Evolutionary conservation across 495 filamentous ascomycete genomes (phyloP).

Genomic region (Tuber microsphaerosporum): DNA sequence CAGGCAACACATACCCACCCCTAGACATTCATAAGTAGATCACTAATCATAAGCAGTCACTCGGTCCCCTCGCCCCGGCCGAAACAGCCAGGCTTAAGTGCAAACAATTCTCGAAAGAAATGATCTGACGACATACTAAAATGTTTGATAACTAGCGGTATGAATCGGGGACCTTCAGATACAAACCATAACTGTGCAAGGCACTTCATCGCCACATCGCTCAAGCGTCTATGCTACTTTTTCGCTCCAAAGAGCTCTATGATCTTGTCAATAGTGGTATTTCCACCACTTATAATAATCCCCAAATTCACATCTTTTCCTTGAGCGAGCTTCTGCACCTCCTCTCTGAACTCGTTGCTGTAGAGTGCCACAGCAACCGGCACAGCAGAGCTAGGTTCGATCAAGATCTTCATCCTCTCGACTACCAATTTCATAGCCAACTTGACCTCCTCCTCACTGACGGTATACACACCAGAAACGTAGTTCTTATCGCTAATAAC

Average conservation of each 20-base stretch:
- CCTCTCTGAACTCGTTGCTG: conserved; percentile 73
- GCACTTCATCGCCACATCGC: background rate
- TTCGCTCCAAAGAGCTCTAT: conserved; percentile 53
- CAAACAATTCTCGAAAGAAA: background rate
- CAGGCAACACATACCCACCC: background rate
- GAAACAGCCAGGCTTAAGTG: background rate
- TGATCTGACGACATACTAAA: background rate
- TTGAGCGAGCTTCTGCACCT: conserved; percentile 32
- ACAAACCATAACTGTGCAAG: background rate
- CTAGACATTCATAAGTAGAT: too few species aligned
- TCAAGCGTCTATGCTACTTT: conserved; percentile 8
- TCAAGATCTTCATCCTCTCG: conserved; percentile 84
- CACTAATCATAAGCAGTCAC: background rate
- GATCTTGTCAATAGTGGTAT: conserved; percentile 76
- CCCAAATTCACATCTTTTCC: conserved; percentile 58
- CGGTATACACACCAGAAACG: conserved; percentile 66
- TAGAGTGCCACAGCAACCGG: conserved; percentile 74
- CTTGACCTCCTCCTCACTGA: conserved; percentile 76
- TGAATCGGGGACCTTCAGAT: background rate
- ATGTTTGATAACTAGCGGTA: background rate
- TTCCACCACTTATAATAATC: conserved; percentile 81
- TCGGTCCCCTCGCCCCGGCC: background rate
- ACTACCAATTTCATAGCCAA: conserved; percentile 67
- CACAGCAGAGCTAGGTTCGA: conserved; percentile 86
- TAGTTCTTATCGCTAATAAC: conserved; percentile 68